A percentile compares a stretch with the other conserved stretches of the same genome.
phyloP scores from a whole-genome alignment of 2,329 filamentous ascomycete genomes.

The Monascus ruber region DNA sequence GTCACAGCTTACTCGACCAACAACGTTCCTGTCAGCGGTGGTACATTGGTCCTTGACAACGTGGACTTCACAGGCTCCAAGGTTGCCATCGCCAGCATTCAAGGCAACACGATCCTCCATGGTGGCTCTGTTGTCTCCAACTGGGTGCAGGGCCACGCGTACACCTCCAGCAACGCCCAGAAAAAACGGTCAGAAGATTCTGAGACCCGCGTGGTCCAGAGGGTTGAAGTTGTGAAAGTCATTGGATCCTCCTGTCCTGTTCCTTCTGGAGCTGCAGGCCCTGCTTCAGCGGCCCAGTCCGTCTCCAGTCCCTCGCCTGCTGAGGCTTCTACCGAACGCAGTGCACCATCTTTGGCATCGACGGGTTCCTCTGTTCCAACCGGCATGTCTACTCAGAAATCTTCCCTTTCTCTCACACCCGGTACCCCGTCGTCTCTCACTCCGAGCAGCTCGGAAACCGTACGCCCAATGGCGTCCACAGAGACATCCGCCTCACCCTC shows the following conservation, averaged over 20 bases:
- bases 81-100: conserved; percentile 51
- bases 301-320: background rate
- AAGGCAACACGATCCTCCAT: conserved; percentile 50
- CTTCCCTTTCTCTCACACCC: background rate
- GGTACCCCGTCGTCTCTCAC: conserved; percentile 1
- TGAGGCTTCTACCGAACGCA: background rate
- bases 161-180: conserved; percentile 29
- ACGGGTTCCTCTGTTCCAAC: background rate
- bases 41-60: conserved; percentile 77
- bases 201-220: conserved; percentile 5
- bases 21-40: conserved; percentile 58
- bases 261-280: background rate
- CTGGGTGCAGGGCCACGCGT: conserved; percentile 71
- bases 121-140: conserved; percentile 59
- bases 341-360: background rate
- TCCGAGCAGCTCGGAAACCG: background rate
- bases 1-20: conserved; percentile 58
- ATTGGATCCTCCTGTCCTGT: background rate
- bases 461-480: background rate
- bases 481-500: background rate
- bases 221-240: conserved; percentile 13
- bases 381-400: background rate
- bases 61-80: conserved; percentile 67
- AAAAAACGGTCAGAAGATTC: conserved; percentile 14
- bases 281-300: background rate